Evolutionary conservation across 164 flowering plant species (phyloP).

Genomic region (Magnolia officinalis): DNA sequence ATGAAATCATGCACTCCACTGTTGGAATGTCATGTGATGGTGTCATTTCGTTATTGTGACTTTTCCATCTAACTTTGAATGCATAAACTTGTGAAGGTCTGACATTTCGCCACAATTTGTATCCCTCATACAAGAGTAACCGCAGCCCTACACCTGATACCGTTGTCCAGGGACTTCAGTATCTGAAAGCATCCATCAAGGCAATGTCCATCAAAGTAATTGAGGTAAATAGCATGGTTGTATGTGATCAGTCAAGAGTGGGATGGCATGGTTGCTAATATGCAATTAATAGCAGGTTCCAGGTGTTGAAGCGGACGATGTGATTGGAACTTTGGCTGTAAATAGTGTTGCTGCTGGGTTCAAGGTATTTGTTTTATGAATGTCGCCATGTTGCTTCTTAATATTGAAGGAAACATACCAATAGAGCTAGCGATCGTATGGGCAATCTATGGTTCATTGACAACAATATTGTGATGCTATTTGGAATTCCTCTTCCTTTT

Average conservation of each 20-base stretch:
- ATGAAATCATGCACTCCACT: neutral
- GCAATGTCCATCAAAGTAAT: constrained; percentile 94
- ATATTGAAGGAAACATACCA: neutral
- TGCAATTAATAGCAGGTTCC: constrained; percentile 57
- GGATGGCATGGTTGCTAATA: constrained; percentile 3
- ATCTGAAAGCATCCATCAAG: constrained; percentile 86
- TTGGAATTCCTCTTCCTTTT: neutral
- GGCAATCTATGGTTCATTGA: neutral
- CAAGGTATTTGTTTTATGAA: constrained; percentile 45
- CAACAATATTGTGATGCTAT: neutral
- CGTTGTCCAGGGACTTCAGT: constrained; percentile 87
- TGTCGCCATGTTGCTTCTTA: neutral
- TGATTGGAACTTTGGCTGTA: constrained; percentile 88
- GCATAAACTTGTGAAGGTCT: constrained; percentile 43
- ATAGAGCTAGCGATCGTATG: neutral
- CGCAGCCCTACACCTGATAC: constrained; percentile 96
- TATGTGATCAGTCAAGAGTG: neutral
- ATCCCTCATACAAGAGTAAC: constrained; percentile 86
- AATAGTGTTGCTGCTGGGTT: constrained; percentile 78
- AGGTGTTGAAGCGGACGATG: constrained; percentile 99
- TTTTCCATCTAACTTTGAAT: constrained; percentile 2
- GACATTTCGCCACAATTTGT: constrained; percentile 85
- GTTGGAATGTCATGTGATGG: neutral
- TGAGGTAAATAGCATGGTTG: constrained; percentile 47
- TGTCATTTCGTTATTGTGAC: neutral